Base-by-base conservation (phyloP, 306 rosid species). In the Medicago lupulina region DNA sequence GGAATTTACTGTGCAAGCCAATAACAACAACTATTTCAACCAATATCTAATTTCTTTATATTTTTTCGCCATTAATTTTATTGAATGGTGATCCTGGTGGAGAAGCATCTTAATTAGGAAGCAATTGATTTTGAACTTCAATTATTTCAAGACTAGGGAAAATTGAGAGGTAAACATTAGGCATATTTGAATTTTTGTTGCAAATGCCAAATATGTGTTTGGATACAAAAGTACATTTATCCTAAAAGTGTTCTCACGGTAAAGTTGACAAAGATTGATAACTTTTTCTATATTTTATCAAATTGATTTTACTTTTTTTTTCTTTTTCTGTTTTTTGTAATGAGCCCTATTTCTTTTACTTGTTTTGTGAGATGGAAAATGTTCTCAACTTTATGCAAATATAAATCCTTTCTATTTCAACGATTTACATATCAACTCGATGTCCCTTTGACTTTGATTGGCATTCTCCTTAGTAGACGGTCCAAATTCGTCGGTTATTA, bases 1-100 rank as follows among this genome's bases (percentile, higher is more conserved):
- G 85, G 75, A 63, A 21, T 51, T 53, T 65, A 81, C 75, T 61
- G 13, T 61, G 54, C 44, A 67, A 16, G 47, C 75, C 75, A 76
- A 43, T 64, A 19, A 5, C 68, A 31, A 61, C n/a, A 60, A n/a
- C 71, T 21, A 53, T 44, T 66, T 6, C 0, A 61, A 31, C 73
- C 28, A 9, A 44, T 28, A 58, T 28, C 55, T 57, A 59, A 50
- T 82, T 18, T 49, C 19, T 39, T 16, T 64, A 12, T 67, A 31
- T 63, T 13, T 39, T 18, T 51, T 54, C 4, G 5, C 49, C 36
- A 31, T 19, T 19, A 31, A 8, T 28, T 75, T 72, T 62, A 14
- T 46, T 46, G 50, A 11, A 15, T 14, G 46, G 46, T 41, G 47
- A 46, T 4, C 43, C 3, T 2, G 23, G 28, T 18, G 61, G 61